Base-by-base conservation (phyloP, 805 yeast species). In the Ogataea pini region DNA sequence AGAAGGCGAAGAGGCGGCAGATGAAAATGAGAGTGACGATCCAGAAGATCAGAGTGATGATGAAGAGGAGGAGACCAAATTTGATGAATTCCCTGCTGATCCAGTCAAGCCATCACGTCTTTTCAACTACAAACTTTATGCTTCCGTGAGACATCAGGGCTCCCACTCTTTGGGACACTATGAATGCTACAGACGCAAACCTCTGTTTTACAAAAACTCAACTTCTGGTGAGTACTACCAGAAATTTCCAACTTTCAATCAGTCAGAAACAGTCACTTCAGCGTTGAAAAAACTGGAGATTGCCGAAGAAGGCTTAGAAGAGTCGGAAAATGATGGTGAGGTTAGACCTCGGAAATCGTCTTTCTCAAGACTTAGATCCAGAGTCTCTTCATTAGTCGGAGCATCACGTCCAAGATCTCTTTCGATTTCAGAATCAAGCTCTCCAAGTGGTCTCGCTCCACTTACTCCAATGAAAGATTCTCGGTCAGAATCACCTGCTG, bases 111-210 rank as follows among this genome's bases (percentile, higher is more conserved):
- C 36, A n/a, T 14, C n/a, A 28, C 12, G 10, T 19, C 19, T 14
- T 16, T 9, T 8, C 22, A 31, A n/a, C 33, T 8, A 29, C 18
- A 25, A 72, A 50, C 72, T 94, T 31, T 78, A 76, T 52, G 86
- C 97, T 0, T 71, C 89, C 52, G 82, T 94, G 16, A 78, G 90
- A 55, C 98, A 94, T 63, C 80, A 83, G 39, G 99, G 99, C 0
- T 82, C 92, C 1, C 97, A 91, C 65, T 77, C 83, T 17, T 79
- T 82, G 37, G 98, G 98, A 1, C 98, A 91, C 62, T 91, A 90
- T 63, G 96, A 91, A 59, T 88, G 96, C 58, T 89, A 81, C 63
- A 83, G 86, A 52, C 82, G 81, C 41, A 91, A 90, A 62, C 92
- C 94, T 2, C 63, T 76, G 3, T 76, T 75, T 47, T 80, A 72